Conservation (phyloP, 2,329 filamentous ascomycete genomes). For the Pseudocercospora cruenta region DNA sequence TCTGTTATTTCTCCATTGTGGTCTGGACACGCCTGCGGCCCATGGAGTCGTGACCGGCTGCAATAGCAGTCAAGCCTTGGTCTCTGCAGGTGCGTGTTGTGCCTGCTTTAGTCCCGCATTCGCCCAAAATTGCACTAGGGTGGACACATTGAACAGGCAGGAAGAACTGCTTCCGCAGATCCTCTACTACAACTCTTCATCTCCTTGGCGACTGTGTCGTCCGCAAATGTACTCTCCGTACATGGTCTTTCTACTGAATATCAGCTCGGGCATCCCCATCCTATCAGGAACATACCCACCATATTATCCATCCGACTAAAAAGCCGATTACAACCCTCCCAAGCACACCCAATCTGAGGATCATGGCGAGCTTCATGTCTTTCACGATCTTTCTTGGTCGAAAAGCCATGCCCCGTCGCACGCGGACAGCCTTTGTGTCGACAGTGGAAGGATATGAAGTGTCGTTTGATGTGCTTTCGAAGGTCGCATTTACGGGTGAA, state of each 20-base stretch:
- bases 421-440: background rate
- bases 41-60: too few relatives aligned
- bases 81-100: too few relatives aligned
- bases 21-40: too few relatives aligned
- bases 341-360: background rate
- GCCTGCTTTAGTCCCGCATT: too few relatives aligned
- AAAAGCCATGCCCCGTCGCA: background rate
- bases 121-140: too few relatives aligned
- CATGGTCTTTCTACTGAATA: background rate
- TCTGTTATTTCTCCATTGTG: too few relatives aligned
- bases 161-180: too few relatives aligned
- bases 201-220: background rate
- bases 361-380: background rate
- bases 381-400: background rate
- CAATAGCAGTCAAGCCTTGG: too few relatives aligned
- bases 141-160: too few relatives aligned
- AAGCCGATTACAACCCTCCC: background rate
- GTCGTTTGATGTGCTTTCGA: background rate
- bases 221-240: background rate
- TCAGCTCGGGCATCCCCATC: background rate
- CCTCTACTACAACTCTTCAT: too few relatives aligned
- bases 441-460: background rate
- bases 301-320: background rate
- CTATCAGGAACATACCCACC: background rate
- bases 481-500: conserved; percentile 14